Evolutionary conservation across 768 basidiomycete species (phyloP).

Genomic region (Termitomyces sp.): DNA sequence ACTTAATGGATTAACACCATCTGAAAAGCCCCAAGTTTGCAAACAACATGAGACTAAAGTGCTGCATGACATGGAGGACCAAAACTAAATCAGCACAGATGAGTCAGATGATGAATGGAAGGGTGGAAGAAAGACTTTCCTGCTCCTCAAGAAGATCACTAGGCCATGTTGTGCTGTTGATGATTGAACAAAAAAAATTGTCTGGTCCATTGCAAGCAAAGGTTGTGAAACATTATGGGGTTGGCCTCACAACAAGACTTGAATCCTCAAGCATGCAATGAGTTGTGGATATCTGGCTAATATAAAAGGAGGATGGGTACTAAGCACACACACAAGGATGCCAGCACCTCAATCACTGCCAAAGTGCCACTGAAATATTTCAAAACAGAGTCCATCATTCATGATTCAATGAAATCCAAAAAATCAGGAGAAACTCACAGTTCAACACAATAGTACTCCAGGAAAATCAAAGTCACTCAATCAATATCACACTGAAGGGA

Average conservation of each 20-base stretch:
- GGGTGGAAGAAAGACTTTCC: background rate
- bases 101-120: background rate
- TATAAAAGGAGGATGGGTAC: background rate
- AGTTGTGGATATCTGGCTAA: background rate
- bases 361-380: background rate
- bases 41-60: background rate
- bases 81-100: background rate
- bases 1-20: background rate
- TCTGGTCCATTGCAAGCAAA: background rate
- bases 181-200: background rate
- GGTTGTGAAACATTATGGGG: background rate
- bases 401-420: background rate
- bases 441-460: background rate
- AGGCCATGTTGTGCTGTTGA: background rate
- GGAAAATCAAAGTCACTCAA: background rate
- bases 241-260: background rate
- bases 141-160: background rate
- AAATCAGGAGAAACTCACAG: background rate
- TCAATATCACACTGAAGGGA: background rate
- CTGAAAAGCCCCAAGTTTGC: background rate
- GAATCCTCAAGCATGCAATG: background rate
- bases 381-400: background rate
- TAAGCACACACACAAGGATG: too few species aligned
- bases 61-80: background rate
- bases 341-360: too few species aligned